These are phyloP conservation scores for Geum urbanum DNA, from an alignment of 306 rosid genomes.

Conservation along the genomic window DNA sequence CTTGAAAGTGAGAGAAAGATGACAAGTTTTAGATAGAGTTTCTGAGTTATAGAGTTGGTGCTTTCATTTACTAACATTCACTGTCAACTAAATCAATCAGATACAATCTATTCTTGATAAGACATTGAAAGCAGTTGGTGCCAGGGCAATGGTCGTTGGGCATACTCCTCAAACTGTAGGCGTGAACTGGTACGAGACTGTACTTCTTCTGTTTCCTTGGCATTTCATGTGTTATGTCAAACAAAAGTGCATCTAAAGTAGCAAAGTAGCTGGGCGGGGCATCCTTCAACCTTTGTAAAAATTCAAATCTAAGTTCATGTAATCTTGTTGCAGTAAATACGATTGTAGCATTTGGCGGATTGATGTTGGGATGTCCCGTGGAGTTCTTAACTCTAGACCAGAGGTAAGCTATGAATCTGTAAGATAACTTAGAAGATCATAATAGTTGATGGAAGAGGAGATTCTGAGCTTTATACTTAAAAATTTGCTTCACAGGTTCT, in stretches of 20 bases:
- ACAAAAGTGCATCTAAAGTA: not conserved
- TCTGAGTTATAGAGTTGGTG: no score
- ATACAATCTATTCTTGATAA: constrained; percentile 65
- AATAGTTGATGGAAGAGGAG: not conserved
- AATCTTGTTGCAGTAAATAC: constrained; percentile 59
- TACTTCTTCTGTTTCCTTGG: not conserved
- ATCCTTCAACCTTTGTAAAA: not conserved
- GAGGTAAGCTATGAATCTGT: constrained; percentile 52
- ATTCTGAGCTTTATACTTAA: no score
- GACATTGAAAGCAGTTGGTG: constrained; percentile 78
- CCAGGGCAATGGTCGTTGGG: constrained; percentile 95
- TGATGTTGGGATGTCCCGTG: constrained; percentile 98
- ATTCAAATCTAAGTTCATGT: not conserved
- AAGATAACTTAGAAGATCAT: not conserved
- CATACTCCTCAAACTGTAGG: constrained; percentile 94
- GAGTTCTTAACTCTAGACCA: constrained; percentile 88
- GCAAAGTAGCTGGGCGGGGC: not conserved
- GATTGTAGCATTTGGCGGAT: constrained; percentile 94
- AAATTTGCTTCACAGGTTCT: constrained; percentile 53
- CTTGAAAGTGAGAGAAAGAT: not conserved
- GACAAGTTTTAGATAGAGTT: not conserved
- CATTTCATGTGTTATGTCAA: not conserved
- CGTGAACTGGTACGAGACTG: constrained; percentile 62
- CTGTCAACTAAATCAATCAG: constrained; percentile 34
- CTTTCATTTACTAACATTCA: not conserved